Percentiles rank a stretch among this genome's conserved stretches.
These are phyloP conservation scores for Ichthyophthirius multifiliis DNA, from an alignment of 169 alveolate species.

Conservation along the genomic window DNA sequence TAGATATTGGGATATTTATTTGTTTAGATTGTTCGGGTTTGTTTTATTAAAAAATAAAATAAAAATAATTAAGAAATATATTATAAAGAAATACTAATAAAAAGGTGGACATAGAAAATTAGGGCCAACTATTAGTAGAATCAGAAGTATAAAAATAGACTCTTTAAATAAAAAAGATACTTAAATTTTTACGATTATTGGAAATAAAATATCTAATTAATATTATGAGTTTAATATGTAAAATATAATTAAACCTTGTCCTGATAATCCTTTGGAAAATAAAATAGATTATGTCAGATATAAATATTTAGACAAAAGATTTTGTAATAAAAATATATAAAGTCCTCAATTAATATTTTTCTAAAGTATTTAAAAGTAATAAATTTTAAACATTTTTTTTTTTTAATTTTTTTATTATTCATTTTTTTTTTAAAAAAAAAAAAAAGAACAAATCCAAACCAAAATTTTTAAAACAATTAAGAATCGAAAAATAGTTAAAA, in stretches of 20 bases:
- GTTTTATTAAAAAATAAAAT: no score
- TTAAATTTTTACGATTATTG: background rate
- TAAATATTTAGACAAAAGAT: background rate
- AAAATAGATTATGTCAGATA: background rate
- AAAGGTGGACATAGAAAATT: slow-evolving; percentile 2
- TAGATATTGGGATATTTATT: background rate
- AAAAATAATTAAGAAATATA: no score
- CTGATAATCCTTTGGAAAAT: background rate
- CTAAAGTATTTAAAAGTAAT: no score
- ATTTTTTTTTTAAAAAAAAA: no score
- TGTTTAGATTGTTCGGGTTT: background rate
- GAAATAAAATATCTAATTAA: slow-evolving; percentile 12
- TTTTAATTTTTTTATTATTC: no score
- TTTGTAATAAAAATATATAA: background rate
- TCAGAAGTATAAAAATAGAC: background rate
- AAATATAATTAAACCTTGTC: background rate
- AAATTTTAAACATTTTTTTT: no score
- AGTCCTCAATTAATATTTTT: background rate
- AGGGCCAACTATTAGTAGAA: slow-evolving; percentile 5
- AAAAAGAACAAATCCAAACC: no score
- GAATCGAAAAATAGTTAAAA: no score
- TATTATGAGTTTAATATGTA: background rate
- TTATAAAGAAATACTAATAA: no score
- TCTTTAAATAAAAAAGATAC: background rate
- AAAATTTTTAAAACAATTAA: no score